Conservation (phyloP, 345 rosid species). For the Camelina hispida region DNA sequence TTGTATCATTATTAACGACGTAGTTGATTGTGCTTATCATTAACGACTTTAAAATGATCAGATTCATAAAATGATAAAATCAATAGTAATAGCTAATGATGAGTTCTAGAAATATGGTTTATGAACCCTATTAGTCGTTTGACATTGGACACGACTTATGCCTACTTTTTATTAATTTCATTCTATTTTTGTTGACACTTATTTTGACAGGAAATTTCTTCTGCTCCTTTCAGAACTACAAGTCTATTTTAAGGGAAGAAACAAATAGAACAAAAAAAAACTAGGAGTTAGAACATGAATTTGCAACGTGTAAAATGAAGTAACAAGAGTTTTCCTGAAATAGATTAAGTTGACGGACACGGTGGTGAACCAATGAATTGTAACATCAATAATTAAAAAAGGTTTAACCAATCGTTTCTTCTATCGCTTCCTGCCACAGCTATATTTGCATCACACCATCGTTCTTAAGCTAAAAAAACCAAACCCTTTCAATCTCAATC, state of each 20-base stretch:
- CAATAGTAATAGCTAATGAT: too few species aligned
- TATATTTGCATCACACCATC: slow-evolving; percentile 39
- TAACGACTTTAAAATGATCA: too few species aligned
- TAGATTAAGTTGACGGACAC: slow-evolving; percentile 27
- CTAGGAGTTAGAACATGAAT: slow-evolving; percentile 7
- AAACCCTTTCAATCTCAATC: slow-evolving; percentile 21
- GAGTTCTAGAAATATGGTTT: too few species aligned
- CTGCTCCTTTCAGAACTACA: background rate
- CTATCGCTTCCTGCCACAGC: slow-evolving; percentile 27
- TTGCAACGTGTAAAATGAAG: slow-evolving; percentile 5
- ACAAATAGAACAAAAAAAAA: slow-evolving; percentile 28
- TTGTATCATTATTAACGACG: too few species aligned
- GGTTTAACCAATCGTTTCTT: slow-evolving; percentile 25
- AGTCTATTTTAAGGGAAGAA: slow-evolving; percentile 36
- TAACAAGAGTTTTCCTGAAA: slow-evolving; percentile 27
- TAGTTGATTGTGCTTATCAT: too few species aligned
- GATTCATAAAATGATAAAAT: too few species aligned
- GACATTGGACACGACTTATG: too few species aligned
- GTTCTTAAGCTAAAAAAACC: slow-evolving; percentile 33
- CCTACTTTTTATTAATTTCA: background rate
- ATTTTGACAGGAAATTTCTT: slow-evolving; percentile 14
- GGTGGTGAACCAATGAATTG: slow-evolving; percentile 27
- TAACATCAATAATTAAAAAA: slow-evolving; percentile 12
- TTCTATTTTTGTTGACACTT: slow-evolving; percentile 1
- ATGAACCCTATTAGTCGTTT: too few species aligned